Evolutionary conservation across 495 filamentous ascomycete species (phyloP).

Genomic region (Hyaloscypha variabilis): DNA sequence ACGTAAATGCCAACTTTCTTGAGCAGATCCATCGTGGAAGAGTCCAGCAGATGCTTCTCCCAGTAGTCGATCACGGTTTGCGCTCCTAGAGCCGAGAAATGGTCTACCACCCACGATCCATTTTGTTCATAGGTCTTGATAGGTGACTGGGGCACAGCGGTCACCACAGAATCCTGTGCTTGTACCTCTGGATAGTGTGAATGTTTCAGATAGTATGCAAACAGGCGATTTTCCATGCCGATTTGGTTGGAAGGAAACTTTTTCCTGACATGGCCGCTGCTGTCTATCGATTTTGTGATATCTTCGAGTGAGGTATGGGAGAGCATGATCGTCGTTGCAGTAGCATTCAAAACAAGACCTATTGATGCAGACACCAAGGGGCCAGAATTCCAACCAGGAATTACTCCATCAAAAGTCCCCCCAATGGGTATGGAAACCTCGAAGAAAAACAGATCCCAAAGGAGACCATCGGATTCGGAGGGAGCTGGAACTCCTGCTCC

Average conservation of each 20-base stretch:
- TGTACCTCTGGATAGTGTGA: conserved; percentile 27
- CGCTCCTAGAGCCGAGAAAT: conserved; percentile 48
- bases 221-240: not conserved
- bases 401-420: not conserved
- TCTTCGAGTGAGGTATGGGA: conserved; percentile 1
- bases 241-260: not conserved
- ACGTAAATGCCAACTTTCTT: conserved; percentile 44
- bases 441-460: not conserved
- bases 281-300: not conserved
- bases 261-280: not conserved
- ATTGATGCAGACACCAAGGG: not conserved
- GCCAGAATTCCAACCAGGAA: conserved; percentile 1
- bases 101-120: conserved; percentile 53
- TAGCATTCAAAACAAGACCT: not conserved
- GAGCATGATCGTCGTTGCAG: not conserved
- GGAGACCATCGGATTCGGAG: conserved; percentile 6
- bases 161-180: conserved; percentile 32
- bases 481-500: conserved; percentile 49
- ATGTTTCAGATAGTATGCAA: conserved; percentile 9
- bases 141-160: not conserved
- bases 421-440: not conserved
- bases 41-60: conserved; percentile 45
- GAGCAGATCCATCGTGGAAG: conserved; percentile 37
- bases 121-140: conserved; percentile 33
- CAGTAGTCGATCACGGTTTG: conserved; percentile 46